Evolutionary conservation across 192 early-diverging fungal genomes (phyloP).

Genomic region (Linnemannia schmuckeri): DNA sequence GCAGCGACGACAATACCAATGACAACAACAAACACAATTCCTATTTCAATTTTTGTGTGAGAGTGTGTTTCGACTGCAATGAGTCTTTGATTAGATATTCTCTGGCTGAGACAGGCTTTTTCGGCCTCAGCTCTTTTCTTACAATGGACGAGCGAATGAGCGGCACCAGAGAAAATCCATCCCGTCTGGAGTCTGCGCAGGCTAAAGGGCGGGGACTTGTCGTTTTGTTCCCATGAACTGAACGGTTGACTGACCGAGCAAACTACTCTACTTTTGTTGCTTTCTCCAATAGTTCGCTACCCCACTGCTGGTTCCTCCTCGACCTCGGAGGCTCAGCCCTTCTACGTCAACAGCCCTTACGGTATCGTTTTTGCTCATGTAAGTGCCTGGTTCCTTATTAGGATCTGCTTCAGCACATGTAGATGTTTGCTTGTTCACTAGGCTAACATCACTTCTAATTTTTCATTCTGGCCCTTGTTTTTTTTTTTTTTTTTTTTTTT

Average conservation of each 20-base stretch:
- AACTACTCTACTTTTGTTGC: not conserved
- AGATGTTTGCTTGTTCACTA: not conserved
- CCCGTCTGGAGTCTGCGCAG: not conserved
- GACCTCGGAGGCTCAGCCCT: slow-evolving; percentile 97
- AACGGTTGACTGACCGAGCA: not conserved
- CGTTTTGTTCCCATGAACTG: not conserved
- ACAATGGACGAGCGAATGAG: not conserved
- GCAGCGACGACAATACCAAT: not conserved
- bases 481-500: not conserved
- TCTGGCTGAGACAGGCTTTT: not conserved
- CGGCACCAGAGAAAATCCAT: not conserved
- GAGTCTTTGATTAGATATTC: not conserved
- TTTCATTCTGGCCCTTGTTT: not conserved
- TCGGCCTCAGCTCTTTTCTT: not conserved
- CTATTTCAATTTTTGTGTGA: not conserved
- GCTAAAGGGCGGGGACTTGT: not conserved
- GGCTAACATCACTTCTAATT: too few relatives aligned
- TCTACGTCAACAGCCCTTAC: slow-evolving; percentile 99
- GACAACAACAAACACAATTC: not conserved
- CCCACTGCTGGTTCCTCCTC: slow-evolving; percentile 98
- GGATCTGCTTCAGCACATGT: not conserved
- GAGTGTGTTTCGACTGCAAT: not conserved
- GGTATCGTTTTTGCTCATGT: slow-evolving; percentile 96
- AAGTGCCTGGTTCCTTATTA: slow-evolving; percentile 33
- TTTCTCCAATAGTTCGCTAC: slow-evolving; percentile 85